These are phyloP conservation scores for Plasmodium berghei DNA, from an alignment of 169 alveolate genomes.

Conservation along the genomic window DNA sequence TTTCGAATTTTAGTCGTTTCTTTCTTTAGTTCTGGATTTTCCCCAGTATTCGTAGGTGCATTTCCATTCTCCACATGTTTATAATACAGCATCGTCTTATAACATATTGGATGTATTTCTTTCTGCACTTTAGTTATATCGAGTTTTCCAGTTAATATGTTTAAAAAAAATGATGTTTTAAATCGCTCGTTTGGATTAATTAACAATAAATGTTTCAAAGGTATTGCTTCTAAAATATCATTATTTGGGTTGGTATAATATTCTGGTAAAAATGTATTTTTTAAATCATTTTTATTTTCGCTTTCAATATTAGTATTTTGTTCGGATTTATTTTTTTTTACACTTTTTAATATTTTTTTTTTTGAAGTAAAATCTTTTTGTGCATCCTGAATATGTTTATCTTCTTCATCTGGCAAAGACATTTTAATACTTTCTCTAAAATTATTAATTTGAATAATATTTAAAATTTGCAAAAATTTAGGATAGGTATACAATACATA, in stretches of 20 bases:
- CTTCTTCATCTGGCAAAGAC: constrained; percentile 26
- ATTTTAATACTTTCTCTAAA: constrained; percentile 41
- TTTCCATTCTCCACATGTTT: not conserved
- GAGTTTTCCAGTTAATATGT: constrained; percentile 10
- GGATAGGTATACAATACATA: constrained; percentile 69
- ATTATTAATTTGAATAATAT: constrained; percentile 39
- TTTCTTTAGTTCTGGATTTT: not conserved
- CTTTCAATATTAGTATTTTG: not conserved
- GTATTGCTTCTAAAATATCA: constrained; percentile 31
- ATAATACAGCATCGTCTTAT: constrained; percentile 34
- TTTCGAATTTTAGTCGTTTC: constrained; percentile 11
- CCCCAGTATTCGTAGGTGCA: no score
- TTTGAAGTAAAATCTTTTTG: constrained; percentile 60
- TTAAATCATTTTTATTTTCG: constrained; percentile 12
- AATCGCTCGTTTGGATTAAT: not conserved
- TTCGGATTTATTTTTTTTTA: constrained; percentile 11
- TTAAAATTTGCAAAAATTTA: constrained; percentile 53
- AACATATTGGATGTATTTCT: constrained; percentile 70
- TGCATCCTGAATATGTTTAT: constrained; percentile 50
- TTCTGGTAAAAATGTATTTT: constrained; percentile 25
- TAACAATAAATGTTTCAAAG: constrained; percentile 32
- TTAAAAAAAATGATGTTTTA: constrained; percentile 23
- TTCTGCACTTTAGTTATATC: constrained; percentile 22
- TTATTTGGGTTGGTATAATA: constrained; percentile 30
- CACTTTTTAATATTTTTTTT: constrained; percentile 43